Evolutionary conservation across 192 early-diverging fungal genomes (phyloP).

Genomic region (Paraglomus brasilianum): DNA sequence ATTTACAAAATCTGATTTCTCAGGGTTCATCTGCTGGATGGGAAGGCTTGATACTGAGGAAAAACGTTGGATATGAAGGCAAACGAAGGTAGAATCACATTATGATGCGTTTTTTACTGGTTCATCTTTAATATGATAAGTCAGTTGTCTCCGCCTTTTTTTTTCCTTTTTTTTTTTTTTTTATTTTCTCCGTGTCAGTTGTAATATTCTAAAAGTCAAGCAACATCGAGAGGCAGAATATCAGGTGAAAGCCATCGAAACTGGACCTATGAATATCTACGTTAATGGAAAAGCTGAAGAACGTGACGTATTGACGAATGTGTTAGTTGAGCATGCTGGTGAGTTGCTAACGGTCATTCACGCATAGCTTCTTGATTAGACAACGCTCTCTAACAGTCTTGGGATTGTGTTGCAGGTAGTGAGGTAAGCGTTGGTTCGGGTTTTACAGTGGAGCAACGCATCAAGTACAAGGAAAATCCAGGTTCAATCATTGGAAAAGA

Average conservation of each 20-base stretch:
- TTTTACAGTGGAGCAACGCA: slow-evolving; percentile 43
- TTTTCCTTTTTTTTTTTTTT: slow-evolving; percentile 3
- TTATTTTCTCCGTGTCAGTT: slow-evolving; percentile 30
- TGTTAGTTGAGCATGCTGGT: slow-evolving; percentile 47
- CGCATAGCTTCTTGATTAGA: neutral
- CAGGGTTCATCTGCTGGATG: slow-evolving; percentile 41
- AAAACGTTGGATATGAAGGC: slow-evolving; percentile 51
- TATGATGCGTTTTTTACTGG: neutral
- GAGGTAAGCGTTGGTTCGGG: slow-evolving; percentile 57
- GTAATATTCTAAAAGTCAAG: slow-evolving; percentile 53
- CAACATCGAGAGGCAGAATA: slow-evolving; percentile 56
- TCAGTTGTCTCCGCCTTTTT: neutral
- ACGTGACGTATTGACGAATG: slow-evolving; percentile 41
- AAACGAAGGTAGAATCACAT: slow-evolving; percentile 44
- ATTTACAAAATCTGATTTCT: slow-evolving; percentile 36
- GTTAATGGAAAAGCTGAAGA: slow-evolving; percentile 38
- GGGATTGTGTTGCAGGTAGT: slow-evolving; percentile 30
- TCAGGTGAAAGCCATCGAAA: slow-evolving; percentile 41
- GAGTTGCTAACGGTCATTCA: neutral
- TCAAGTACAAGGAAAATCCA: slow-evolving; percentile 45
- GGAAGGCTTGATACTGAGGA: slow-evolving; percentile 55
- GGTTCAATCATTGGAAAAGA: slow-evolving; percentile 48
- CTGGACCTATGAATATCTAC: slow-evolving; percentile 45
- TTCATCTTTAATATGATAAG: neutral
- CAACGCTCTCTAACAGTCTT: neutral